Evolutionary conservation across 2,329 filamentous ascomycete species (phyloP).

Genomic region (Peltaster fructicola): DNA sequence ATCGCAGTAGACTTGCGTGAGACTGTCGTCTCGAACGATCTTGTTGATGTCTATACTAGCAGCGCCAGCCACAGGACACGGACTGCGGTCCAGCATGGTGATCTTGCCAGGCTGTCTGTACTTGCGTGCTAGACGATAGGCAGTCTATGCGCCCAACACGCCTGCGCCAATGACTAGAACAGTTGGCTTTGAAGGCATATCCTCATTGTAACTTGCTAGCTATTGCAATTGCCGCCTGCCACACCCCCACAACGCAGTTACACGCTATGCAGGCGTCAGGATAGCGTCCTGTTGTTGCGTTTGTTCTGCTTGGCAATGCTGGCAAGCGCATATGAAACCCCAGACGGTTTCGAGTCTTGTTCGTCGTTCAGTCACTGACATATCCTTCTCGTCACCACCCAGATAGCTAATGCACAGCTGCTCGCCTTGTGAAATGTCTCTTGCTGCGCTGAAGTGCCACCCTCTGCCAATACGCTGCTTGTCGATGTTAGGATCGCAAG

Average conservation of each 20-base stretch:
- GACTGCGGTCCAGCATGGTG: slow-evolving; percentile 40
- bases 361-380: slow-evolving; percentile 21
- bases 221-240: too few relatives aligned
- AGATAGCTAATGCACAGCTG: slow-evolving; percentile 32
- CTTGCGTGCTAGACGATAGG: slow-evolving; percentile 43
- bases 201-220: too few relatives aligned
- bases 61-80: slow-evolving; percentile 28
- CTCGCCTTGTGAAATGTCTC: slow-evolving; percentile 21
- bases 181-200: too few relatives aligned
- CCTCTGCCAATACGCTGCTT: slow-evolving; percentile 23
- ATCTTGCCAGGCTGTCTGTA: slow-evolving; percentile 32
- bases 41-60: slow-evolving; percentile 18
- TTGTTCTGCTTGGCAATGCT: too few relatives aligned
- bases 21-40: slow-evolving; percentile 18
- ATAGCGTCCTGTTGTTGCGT: too few relatives aligned
- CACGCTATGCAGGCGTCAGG: too few relatives aligned
- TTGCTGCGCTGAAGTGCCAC: slow-evolving; percentile 24
- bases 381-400: slow-evolving; percentile 28
- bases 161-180: slow-evolving; percentile 12
- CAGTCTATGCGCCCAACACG: slow-evolving; percentile 18
- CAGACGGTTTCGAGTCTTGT: slow-evolving; percentile 22
- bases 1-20: slow-evolving; percentile 12
- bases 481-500: slow-evolving; percentile 25
- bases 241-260: too few relatives aligned
- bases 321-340: slow-evolving; percentile 29